These are phyloP conservation scores for Tephrocybe sp. DNA, from an alignment of 768 basidiomycete genomes.

Conservation along the genomic window DNA sequence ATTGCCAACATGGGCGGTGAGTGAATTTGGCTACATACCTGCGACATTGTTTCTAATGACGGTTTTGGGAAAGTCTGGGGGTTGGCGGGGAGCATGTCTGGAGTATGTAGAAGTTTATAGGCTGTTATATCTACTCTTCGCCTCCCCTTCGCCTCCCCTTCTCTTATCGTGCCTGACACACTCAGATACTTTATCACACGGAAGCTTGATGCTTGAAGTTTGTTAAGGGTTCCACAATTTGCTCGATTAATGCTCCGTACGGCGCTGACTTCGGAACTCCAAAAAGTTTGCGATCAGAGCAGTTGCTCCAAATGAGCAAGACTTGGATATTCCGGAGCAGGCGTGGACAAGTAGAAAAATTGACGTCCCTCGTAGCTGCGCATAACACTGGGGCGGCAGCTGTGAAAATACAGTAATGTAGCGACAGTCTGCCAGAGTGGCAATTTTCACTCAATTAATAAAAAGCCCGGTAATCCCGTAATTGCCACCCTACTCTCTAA, in stretches of 20 bases:
- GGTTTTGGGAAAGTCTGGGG: background rate
- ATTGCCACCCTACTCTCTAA: no score
- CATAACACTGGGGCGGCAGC: no score
- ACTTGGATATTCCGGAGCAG: background rate
- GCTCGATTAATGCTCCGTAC: background rate
- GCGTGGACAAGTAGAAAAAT: no score
- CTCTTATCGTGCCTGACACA: background rate
- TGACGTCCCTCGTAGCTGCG: no score
- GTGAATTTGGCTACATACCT: background rate
- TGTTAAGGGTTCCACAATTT: no score
- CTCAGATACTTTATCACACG: no score
- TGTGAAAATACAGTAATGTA: no score
- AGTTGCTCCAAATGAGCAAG: slow-evolving; percentile 12
- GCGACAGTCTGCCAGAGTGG: no score
- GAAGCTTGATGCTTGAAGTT: background rate
- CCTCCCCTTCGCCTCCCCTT: background rate
- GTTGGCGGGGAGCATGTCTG: background rate
- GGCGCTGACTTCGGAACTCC: background rate
- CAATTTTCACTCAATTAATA: no score
- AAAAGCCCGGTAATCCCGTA: no score
- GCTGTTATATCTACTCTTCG: background rate
- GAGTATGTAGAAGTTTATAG: background rate
- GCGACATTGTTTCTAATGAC: background rate
- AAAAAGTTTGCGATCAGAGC: slow-evolving; percentile 10
- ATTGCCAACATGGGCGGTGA: background rate